These are phyloP conservation scores for Globisporangium recalcitrans DNA, from an alignment of 352 stramenopile species.

Conservation along the genomic window DNA sequence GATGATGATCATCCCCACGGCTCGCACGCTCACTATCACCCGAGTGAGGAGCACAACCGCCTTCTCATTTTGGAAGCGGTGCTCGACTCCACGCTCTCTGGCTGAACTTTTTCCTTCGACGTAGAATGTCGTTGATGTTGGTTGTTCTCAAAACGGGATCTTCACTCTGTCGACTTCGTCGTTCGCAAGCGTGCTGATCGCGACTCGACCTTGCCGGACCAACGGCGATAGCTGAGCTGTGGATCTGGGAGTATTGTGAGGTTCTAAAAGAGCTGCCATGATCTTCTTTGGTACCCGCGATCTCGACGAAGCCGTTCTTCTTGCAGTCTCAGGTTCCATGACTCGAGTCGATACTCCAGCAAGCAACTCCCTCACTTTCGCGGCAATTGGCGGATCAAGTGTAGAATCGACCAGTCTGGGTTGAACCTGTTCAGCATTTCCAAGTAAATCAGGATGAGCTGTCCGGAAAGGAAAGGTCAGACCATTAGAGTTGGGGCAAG, in stretches of 20 bases:
- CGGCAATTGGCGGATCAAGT: slow-evolving; percentile 19
- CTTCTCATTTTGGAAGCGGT: slow-evolving; percentile 49
- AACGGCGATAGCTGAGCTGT: slow-evolving; percentile 23
- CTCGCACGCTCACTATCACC: slow-evolving; percentile 2
- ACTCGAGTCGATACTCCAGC: neutral
- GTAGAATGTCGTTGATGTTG: neutral
- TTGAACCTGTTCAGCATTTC: slow-evolving; percentile 9
- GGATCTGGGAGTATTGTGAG: neutral
- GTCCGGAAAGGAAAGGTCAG: neutral
- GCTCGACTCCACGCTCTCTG: slow-evolving; percentile 31
- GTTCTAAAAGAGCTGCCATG: neutral
- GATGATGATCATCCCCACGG: neutral
- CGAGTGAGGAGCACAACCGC: slow-evolving; percentile 19
- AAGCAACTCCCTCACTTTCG: slow-evolving; percentile 27
- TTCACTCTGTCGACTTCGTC: neutral
- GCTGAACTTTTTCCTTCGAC: neutral
- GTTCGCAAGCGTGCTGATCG: slow-evolving; percentile 9
- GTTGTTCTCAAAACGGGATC: slow-evolving; percentile 5
- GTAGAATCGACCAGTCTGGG: slow-evolving; percentile 13
- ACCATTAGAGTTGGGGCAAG: too few species aligned
- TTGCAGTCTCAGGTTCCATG: neutral
- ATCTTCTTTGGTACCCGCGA: neutral
- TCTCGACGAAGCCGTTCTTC: neutral
- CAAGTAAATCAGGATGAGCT: neutral
- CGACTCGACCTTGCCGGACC: slow-evolving; percentile 12